A percentile compares a stretch with the other conserved stretches of the same genome.
These are phyloP conservation scores for Kokia cookei DNA, from an alignment of 441 rosid species.

Conservation along the genomic window DNA sequence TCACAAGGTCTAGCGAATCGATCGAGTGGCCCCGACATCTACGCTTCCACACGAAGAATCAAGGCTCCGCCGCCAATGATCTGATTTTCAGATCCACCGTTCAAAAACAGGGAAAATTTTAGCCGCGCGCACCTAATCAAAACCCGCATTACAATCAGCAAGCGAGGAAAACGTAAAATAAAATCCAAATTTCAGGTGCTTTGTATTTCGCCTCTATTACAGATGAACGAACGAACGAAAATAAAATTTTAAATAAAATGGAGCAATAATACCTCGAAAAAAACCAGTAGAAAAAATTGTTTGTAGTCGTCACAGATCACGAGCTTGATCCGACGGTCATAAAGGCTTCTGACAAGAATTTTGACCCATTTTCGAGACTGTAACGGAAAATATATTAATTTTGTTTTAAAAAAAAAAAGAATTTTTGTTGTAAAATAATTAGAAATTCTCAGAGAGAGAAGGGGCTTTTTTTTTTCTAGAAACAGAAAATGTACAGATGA, in stretches of 20 bases:
- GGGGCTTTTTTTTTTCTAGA: neutral
- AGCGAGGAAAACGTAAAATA: neutral
- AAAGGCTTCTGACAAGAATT: conserved; percentile 18
- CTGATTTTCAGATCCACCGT: neutral
- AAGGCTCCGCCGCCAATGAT: neutral
- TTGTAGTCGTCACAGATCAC: conserved; percentile 18
- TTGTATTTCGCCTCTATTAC: neutral
- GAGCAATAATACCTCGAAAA: neutral
- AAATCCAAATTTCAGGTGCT: neutral
- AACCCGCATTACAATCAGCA: neutral
- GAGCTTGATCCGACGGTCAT: conserved; percentile 34
- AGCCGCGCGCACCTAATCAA: neutral
- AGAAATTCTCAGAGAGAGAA: conserved; percentile 2
- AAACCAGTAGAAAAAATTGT: neutral
- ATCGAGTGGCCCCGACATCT: conserved; percentile 82
- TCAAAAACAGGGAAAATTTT: conserved; percentile 6
- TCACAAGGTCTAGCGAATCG: conserved; percentile 87
- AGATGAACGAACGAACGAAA: neutral
- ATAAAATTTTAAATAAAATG: neutral
- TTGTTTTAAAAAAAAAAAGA: neutral
- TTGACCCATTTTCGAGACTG: neutral
- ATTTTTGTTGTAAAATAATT: neutral
- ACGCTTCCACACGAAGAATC: conserved; percentile 1
- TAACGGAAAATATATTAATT: neutral
- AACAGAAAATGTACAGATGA: neutral